Evolutionary conservation across 192 early-diverging fungal species (phyloP).

Genomic region (Coemansia sp.): DNA sequence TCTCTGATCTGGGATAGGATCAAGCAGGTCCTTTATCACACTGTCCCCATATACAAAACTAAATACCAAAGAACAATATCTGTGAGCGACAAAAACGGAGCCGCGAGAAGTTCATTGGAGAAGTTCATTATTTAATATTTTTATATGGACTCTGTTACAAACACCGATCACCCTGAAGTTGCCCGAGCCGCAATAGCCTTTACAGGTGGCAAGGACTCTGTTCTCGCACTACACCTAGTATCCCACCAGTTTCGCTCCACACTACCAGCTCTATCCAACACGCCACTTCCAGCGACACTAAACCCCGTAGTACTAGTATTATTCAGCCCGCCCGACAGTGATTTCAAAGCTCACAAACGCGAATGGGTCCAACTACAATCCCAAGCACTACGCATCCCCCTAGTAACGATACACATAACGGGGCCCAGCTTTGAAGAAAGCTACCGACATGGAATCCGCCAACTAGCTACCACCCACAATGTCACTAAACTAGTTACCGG

Average conservation of each 20-base stretch:
- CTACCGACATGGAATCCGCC: constrained; percentile 51
- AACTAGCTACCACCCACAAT: constrained; percentile 46
- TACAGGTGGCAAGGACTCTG: constrained; percentile 70
- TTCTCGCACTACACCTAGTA: constrained; percentile 55
- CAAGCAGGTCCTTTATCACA: background rate
- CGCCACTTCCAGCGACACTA: background rate
- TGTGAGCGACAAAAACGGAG: background rate
- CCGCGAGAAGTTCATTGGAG: background rate
- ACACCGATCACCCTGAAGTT: background rate
- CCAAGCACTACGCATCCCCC: constrained; percentile 56
- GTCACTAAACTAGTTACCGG: constrained; percentile 63
- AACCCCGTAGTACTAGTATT: constrained; percentile 56
- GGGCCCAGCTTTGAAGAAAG: constrained; percentile 58
- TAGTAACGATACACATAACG: constrained; percentile 40
- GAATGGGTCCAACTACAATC: constrained; percentile 56
- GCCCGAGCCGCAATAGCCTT: constrained; percentile 59
- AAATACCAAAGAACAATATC: background rate
- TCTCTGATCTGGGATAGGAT: background rate
- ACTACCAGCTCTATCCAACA: background rate
- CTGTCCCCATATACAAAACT: background rate
- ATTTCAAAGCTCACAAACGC: constrained; percentile 62
- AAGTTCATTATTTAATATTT: background rate
- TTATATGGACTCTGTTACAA: background rate
- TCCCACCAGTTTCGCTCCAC: constrained; percentile 27
- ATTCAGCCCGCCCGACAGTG: constrained; percentile 56